Conservation (phyloP, 176 grass and related monocot genomes). For the Aegilops bicornis region DNA sequence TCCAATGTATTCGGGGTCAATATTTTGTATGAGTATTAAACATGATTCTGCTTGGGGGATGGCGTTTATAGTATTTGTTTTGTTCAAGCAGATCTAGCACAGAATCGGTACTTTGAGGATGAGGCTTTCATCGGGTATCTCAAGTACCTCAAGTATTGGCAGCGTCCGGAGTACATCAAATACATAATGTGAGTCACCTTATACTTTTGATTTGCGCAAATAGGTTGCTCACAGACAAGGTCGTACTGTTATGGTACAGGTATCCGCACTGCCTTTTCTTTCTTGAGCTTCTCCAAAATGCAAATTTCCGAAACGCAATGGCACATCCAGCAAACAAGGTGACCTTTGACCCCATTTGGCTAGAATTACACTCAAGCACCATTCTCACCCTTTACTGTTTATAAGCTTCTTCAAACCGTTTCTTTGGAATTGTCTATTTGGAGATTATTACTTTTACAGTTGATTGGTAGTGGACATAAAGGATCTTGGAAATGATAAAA, state of each 20-base stretch:
- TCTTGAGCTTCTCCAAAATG: conserved; percentile 97
- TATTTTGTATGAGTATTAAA: not conserved
- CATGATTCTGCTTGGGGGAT: not conserved
- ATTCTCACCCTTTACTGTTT: not conserved
- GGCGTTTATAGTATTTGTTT: not conserved
- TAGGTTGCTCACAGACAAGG: not conserved
- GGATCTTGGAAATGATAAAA: not conserved
- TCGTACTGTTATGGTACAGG: conserved; percentile 36
- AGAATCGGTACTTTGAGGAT: conserved; percentile 96
- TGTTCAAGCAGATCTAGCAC: conserved; percentile 73
- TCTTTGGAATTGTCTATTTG: not conserved
- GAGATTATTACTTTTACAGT: conserved; percentile 4
- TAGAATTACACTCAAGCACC: not conserved
- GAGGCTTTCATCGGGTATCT: conserved; percentile 89
- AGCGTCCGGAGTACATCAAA: conserved; percentile 88
- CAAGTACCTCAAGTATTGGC: conserved; percentile 96
- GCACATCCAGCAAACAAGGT: conserved; percentile 99
- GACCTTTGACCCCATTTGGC: conserved; percentile 1
- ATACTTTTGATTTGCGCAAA: not conserved
- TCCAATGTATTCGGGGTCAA: not conserved
- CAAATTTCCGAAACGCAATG: conserved; percentile 89
- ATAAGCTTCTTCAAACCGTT: not conserved
- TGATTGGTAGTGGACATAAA: not conserved
- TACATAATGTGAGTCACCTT: conserved; percentile 78
- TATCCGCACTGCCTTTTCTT: conserved; percentile 99